phyloP scores from a whole-genome alignment of 2,329 filamentous ascomycete genomes.

The Paecilomyces niveus region DNA sequence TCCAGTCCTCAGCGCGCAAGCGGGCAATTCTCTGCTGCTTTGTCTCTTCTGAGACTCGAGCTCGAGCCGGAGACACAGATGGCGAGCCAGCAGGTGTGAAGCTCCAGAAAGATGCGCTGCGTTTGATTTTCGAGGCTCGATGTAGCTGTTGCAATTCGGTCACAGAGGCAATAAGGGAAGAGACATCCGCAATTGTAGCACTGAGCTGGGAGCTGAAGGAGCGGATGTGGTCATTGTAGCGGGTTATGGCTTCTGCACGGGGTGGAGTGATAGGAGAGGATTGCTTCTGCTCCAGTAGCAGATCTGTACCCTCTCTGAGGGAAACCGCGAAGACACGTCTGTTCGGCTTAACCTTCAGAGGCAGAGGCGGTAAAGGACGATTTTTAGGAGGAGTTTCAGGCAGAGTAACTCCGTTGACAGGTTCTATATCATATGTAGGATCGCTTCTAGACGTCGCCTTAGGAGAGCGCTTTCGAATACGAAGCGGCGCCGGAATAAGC shows the following conservation, averaged over 20 bases:
- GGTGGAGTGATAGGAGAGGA: slow-evolving; percentile 1
- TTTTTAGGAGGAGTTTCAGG: background rate
- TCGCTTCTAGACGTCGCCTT: background rate
- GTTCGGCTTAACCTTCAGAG: background rate
- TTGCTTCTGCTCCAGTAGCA: background rate
- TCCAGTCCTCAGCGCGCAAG: slow-evolving; percentile 29
- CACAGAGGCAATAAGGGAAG: slow-evolving; percentile 18
- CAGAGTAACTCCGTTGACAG: background rate
- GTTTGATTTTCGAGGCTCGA: slow-evolving; percentile 18
- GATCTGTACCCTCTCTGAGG: background rate
- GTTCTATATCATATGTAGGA: background rate
- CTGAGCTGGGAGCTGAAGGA: slow-evolving; percentile 20
- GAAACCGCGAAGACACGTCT: too few relatives aligned
- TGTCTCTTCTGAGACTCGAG: slow-evolving; percentile 19
- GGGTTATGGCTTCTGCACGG: slow-evolving; percentile 6
- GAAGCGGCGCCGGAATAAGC: slow-evolving; percentile 6
- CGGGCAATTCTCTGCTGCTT: slow-evolving; percentile 26
- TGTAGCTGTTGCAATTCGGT: slow-evolving; percentile 17
- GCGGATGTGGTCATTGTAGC: slow-evolving; percentile 18
- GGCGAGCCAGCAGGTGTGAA: slow-evolving; percentile 19
- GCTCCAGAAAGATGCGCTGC: slow-evolving; percentile 33
- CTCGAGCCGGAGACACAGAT: slow-evolving; percentile 5
- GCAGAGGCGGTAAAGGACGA: background rate
- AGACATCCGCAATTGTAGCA: slow-evolving; percentile 19
- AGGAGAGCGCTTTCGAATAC: slow-evolving; percentile 4